Evolutionary conservation across 2,329 filamentous ascomycete genomes (phyloP), one percentile per base, ranked within the genome.

Genomic region (Purpureocillium takamizusanense): DNA sequence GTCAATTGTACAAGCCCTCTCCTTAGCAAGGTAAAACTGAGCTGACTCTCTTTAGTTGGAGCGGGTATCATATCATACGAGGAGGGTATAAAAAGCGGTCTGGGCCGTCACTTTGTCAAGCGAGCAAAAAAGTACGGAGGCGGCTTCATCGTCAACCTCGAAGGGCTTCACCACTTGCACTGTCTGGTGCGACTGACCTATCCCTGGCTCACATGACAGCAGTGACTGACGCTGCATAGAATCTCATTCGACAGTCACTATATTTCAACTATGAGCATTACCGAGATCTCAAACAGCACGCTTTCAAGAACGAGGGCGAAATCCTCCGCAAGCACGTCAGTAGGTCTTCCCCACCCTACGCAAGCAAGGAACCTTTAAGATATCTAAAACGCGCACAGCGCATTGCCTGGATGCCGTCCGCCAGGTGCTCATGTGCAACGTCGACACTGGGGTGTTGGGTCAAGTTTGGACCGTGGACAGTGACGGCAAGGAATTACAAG

Each of bases 201-300:
- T 15, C 15, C 5, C 4, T 2, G 28, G 4, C 7, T 12, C 11
- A 30, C 11, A 4, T 12, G 5, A 30, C 11, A 4, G 7, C 12
- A 12, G 28, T 14, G 7, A 12, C 11, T 14, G 7, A 13, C 12
- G 28, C 5, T 25, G 28, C 12, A 4, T 17, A 66, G 73, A 76
- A 81, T 40, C 62, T 81, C 6, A 50, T 81, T 7, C 70, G 77
- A 2, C 70, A 81, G 49, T 59, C 69, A 0, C 55, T 78, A 1
- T 74, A 71, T 50, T 80, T 70, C 59, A 81, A 80, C 49, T 73
- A 72, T 39, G 63, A 72, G 14, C 71, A 78, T 49, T 81, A 81
- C 53, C 65, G 65, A 42, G 50, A 50, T 0, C 47, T 66, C 18
- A 68, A 69, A 4, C 49, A 64, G 16, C 70, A 74, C 2, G 67